Evolutionary conservation across 345 rosid genomes (phyloP).

Genomic region (Carallia brachiata): DNA sequence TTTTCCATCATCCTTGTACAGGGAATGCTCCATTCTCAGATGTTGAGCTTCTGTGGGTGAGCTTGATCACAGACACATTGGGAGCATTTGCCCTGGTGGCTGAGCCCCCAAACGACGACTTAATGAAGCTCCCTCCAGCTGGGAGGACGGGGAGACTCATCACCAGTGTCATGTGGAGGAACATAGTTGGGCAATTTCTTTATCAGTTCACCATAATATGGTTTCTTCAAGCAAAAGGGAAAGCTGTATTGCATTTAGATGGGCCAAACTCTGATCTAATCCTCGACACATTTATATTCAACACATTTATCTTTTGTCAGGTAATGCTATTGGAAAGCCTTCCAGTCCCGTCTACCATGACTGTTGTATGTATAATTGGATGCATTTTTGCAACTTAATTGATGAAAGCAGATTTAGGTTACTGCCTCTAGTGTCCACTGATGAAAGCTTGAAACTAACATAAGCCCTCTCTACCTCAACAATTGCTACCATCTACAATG

Average conservation of each 20-base stretch:
- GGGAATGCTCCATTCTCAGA: slow-evolving; percentile 30
- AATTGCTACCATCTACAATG: too few species aligned
- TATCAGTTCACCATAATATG: slow-evolving; percentile 42
- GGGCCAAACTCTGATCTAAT: slow-evolving; percentile 47
- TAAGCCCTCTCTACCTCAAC: too few species aligned
- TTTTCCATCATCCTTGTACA: slow-evolving; percentile 3
- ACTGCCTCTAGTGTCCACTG: too few species aligned
- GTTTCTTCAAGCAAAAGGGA: slow-evolving; percentile 32
- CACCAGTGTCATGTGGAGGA: slow-evolving; percentile 88
- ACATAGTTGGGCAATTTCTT: slow-evolving; percentile 76
- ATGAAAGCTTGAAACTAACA: too few species aligned
- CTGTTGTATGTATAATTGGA: too few species aligned
- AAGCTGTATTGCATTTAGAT: slow-evolving; percentile 11
- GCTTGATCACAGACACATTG: slow-evolving; percentile 32
- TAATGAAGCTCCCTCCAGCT: slow-evolving; percentile 28
- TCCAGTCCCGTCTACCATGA: background rate
- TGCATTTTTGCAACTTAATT: too few species aligned
- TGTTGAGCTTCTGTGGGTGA: slow-evolving; percentile 35
- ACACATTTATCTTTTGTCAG: slow-evolving; percentile 47
- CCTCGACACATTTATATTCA: slow-evolving; percentile 30
- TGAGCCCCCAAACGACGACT: slow-evolving; percentile 25
- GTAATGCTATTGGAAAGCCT: slow-evolving; percentile 31
- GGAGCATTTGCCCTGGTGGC: slow-evolving; percentile 37
- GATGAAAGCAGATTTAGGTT: too few species aligned
- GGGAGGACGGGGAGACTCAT: slow-evolving; percentile 56